Evolutionary conservation across 176 grass and related monocot species (phyloP).

Genomic region (Saccharum officinarum): DNA sequence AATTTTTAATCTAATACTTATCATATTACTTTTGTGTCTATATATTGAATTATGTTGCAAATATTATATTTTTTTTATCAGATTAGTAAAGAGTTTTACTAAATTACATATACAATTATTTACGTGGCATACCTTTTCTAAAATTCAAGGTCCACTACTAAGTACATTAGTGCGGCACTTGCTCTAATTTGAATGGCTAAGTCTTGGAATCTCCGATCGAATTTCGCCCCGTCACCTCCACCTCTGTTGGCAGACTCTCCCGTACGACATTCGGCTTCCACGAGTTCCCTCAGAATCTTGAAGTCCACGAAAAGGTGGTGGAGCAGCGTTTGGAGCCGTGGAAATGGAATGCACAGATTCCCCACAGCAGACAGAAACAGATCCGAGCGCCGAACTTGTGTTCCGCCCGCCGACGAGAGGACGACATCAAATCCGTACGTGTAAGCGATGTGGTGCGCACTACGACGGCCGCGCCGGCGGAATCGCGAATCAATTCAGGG

Average conservation of each 20-base stretch:
- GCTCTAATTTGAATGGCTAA: neutral
- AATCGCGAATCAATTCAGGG: neutral
- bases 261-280: neutral
- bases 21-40: no score
- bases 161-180: no score
- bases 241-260: neutral
- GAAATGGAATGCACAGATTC: neutral
- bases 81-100: no score
- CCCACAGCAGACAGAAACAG: neutral
- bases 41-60: no score
- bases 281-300: neutral
- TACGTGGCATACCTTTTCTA: no score
- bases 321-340: neutral
- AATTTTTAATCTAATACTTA: no score
- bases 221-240: neutral
- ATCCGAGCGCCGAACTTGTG: neutral
- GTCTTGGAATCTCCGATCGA: neutral
- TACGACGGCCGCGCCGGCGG: neutral
- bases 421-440: slow-evolving; percentile 3
- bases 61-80: no score
- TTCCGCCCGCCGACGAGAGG: neutral
- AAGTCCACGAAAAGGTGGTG: neutral
- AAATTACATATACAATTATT: no score
- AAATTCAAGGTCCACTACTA: no score
- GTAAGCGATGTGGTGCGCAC: slow-evolving; percentile 16